These are phyloP conservation scores for Stygiomarasmius scandens DNA, from an alignment of 1,284 basidiomycete species.

Conservation along the genomic window DNA sequence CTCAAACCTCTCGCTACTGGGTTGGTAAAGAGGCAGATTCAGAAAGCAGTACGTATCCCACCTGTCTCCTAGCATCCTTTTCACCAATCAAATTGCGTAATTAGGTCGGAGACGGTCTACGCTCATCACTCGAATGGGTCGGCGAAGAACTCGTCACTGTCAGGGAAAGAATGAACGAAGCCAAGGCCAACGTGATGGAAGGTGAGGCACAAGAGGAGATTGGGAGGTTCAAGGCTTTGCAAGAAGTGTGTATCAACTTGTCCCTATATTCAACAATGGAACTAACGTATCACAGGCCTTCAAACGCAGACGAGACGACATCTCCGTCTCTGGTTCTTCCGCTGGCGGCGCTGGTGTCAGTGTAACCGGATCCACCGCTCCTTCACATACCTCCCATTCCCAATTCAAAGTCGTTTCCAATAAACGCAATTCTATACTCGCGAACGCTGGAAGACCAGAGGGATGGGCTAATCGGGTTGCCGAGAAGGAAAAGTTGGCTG, in stretches of 20 bases:
- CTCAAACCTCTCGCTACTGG: constrained; percentile 73
- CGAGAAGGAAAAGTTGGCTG: constrained; percentile 57
- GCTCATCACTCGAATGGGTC: constrained; percentile 82
- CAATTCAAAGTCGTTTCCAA: constrained; percentile 75
- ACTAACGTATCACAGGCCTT: constrained; percentile 44
- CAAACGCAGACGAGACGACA: constrained; percentile 51
- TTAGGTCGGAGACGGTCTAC: constrained; percentile 68
- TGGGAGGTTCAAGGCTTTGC: constrained; percentile 55
- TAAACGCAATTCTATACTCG: constrained; percentile 67
- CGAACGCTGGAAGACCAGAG: constrained; percentile 62
- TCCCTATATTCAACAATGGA: no score
- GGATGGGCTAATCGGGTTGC: constrained; percentile 72
- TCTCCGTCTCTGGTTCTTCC: constrained; percentile 26
- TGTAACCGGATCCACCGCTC: constrained; percentile 34
- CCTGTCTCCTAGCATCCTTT: not conserved
- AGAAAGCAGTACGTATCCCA: constrained; percentile 59
- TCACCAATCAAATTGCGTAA: not conserved
- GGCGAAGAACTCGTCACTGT: constrained; percentile 87
- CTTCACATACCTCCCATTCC: constrained; percentile 47
- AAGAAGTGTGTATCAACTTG: constrained; percentile 56
- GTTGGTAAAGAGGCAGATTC: constrained; percentile 89
- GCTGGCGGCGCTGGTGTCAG: not conserved
- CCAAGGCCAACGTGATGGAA: constrained; percentile 45
- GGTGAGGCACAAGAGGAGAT: constrained; percentile 33
- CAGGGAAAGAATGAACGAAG: constrained; percentile 74